A percentile compares a stretch with the other conserved stretches of the same genome.
Conservation (phyloP, 2,329 filamentous ascomycete species). For the Alternaria triticimaculans region DNA sequence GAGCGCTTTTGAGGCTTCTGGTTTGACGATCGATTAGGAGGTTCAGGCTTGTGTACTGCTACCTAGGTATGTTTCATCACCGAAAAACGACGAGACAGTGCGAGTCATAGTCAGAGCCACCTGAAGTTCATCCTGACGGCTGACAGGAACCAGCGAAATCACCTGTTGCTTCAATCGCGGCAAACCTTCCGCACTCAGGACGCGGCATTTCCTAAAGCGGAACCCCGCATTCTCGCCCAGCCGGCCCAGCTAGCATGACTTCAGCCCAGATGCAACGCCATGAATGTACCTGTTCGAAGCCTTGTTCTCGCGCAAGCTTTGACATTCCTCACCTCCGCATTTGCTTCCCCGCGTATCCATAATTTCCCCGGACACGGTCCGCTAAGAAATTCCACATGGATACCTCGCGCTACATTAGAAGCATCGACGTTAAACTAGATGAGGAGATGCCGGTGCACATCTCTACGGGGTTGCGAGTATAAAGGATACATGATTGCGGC, state of each 20-base stretch:
- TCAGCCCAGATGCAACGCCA: background rate
- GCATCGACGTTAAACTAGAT: conserved; percentile 7
- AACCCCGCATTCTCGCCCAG: conserved; percentile 14
- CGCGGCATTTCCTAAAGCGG: conserved; percentile 13
- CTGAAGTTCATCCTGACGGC: background rate
- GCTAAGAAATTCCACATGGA: background rate
- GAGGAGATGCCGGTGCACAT: conserved; percentile 12
- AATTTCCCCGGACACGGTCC: conserved; percentile 14
- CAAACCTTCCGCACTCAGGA: background rate
- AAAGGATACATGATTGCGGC: background rate
- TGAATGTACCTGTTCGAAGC: background rate
- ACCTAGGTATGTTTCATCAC: no score
- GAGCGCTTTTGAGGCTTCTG: no score
- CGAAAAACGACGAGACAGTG: background rate
- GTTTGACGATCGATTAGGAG: no score
- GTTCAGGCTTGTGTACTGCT: no score
- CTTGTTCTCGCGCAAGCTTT: background rate
- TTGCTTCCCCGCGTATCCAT: conserved; percentile 14
- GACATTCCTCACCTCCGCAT: conserved; percentile 6
- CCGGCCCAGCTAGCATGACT: conserved; percentile 6
- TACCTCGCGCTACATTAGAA: background rate
- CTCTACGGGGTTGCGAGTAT: background rate
- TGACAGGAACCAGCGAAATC: background rate
- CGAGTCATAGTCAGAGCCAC: background rate
- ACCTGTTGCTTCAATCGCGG: background rate